A percentile compares a stretch with the other conserved stretches of the same genome.
Conservation (phyloP, 2,329 filamentous ascomycete genomes). For the Calonectria honghensis region DNA sequence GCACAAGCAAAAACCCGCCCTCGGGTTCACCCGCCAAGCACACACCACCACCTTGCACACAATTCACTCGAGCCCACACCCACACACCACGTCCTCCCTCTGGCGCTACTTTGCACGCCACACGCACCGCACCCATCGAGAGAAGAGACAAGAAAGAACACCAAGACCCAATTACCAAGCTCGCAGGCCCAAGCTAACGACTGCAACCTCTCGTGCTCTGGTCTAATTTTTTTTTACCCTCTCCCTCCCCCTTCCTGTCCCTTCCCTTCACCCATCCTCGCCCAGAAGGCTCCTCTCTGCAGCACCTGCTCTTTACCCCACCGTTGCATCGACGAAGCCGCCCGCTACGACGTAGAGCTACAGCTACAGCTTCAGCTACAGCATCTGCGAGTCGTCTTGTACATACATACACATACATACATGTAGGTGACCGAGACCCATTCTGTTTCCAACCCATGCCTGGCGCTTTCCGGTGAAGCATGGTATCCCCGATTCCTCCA, state of each 20-base stretch:
- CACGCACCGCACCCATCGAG: slow-evolving; percentile 24
- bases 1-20: slow-evolving; percentile 48
- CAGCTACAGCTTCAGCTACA: slow-evolving; percentile 19
- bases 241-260: neutral
- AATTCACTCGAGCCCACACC: slow-evolving; percentile 22
- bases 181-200: slow-evolving; percentile 4
- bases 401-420: neutral
- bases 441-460: slow-evolving; percentile 21
- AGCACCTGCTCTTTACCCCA: slow-evolving; percentile 17
- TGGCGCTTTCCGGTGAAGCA: slow-evolving; percentile 17
- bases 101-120: slow-evolving; percentile 12
- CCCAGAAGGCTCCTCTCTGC: slow-evolving; percentile 1
- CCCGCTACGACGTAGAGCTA: slow-evolving; percentile 18
- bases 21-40: slow-evolving; percentile 54
- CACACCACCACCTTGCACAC: slow-evolving; percentile 34
- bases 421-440: slow-evolving; percentile 18
- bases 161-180: slow-evolving; percentile 5
- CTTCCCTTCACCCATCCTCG: neutral
- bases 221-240: neutral
- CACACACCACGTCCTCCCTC: slow-evolving; percentile 9
- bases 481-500: slow-evolving; percentile 7
- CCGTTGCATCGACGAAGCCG: slow-evolving; percentile 33
- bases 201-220: slow-evolving; percentile 26
- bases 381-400: neutral
- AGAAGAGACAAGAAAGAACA: slow-evolving; percentile 24